These are phyloP conservation scores for Scutellaria minor DNA, from an alignment of 257 asterid genomes.

Conservation along the genomic window DNA sequence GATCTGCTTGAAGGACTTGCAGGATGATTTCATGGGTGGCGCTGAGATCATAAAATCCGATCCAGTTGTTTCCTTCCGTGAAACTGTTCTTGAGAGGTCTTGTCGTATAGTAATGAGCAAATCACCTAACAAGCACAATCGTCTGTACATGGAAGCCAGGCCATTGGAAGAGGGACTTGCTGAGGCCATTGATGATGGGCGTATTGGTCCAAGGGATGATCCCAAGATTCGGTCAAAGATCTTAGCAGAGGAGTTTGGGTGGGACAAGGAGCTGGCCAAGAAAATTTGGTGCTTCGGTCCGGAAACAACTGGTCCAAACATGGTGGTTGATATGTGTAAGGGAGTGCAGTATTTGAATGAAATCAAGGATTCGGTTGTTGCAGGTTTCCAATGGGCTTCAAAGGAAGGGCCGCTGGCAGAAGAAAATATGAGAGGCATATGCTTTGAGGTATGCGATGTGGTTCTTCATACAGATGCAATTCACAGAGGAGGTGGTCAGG, in stretches of 20 bases:
- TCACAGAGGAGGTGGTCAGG: conserved; percentile 59
- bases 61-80: conserved; percentile 62
- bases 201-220: conserved; percentile 60
- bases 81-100: conserved; percentile 58
- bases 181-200: conserved; percentile 61
- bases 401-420: conserved; percentile 58
- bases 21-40: conserved; percentile 62
- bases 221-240: conserved; percentile 57
- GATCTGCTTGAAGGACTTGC: conserved; percentile 52
- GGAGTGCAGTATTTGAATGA: conserved; percentile 62
- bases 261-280: conserved; percentile 69
- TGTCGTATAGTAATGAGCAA: conserved; percentile 56
- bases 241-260: conserved; percentile 51
- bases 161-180: conserved; percentile 60
- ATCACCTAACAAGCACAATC: conserved; percentile 61
- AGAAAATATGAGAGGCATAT: conserved; percentile 53
- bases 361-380: conserved; percentile 57
- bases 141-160: conserved; percentile 60
- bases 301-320: conserved; percentile 56
- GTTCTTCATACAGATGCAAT: conserved; percentile 57
- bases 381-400: conserved; percentile 61
- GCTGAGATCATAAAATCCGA: conserved; percentile 58
- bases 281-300: conserved; percentile 65
- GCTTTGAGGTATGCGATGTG: conserved; percentile 56
- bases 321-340: conserved; percentile 69